Evolutionary conservation across 225 moss, liverwort and hornwort species (phyloP).

Genomic region (Neckera pumila): DNA sequence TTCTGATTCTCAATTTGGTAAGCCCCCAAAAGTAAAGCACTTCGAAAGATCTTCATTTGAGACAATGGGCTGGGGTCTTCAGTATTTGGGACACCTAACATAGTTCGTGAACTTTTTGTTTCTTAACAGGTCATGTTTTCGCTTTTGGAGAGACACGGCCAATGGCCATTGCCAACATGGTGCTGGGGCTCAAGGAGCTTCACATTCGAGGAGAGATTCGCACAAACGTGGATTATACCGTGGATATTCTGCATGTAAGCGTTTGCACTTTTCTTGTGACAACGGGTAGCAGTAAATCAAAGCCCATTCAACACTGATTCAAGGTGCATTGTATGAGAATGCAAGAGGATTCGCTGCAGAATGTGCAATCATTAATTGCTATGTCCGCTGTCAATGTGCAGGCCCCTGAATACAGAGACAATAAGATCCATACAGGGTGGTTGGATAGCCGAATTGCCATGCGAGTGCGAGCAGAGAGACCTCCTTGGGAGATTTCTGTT

Average conservation of each 20-base stretch:
- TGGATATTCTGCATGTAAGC: slow-evolving; percentile 91
- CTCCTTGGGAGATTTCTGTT: slow-evolving; percentile 80
- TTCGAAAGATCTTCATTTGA: not conserved
- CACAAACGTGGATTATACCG: slow-evolving; percentile 94
- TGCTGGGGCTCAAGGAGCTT: slow-evolving; percentile 90
- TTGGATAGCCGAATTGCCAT: slow-evolving; percentile 89
- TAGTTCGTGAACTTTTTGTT: not conserved
- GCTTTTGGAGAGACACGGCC: slow-evolving; percentile 85
- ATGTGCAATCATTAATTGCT: not conserved
- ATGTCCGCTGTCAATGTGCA: slow-evolving; percentile 7
- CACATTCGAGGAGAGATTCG: slow-evolving; percentile 96
- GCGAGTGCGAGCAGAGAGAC: slow-evolving; percentile 87
- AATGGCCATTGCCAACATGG: slow-evolving; percentile 96
- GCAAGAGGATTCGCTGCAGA: not conserved
- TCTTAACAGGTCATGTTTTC: slow-evolving; percentile 78
- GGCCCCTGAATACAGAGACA: slow-evolving; percentile 83
- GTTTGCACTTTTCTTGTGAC: not conserved
- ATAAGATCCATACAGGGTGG: slow-evolving; percentile 96
- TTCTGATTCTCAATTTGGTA: slow-evolving; percentile 98
- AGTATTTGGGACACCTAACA: not conserved
- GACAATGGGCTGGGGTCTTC: not conserved
- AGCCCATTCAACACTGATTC: not conserved
- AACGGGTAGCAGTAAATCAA: not conserved
- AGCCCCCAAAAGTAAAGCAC: not conserved
- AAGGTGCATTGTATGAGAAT: not conserved